These are phyloP conservation scores for Cercospora beticola DNA, from an alignment of 2,329 filamentous ascomycete species.

Conservation along the genomic window DNA sequence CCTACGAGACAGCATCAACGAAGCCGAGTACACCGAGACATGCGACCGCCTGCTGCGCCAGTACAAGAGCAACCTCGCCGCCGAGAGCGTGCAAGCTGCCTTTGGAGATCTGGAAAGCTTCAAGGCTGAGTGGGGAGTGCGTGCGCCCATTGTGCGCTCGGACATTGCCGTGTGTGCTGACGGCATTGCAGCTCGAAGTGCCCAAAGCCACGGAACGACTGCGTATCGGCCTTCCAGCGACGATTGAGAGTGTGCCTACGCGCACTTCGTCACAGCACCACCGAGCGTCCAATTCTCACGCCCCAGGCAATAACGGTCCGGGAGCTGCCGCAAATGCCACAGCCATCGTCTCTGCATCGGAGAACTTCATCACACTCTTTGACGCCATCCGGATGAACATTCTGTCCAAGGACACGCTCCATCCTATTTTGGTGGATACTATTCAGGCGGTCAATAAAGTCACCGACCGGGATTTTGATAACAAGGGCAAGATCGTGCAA, in stretches of 20 bases:
- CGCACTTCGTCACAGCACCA: conserved; percentile 22
- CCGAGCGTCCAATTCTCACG: conserved; percentile 22
- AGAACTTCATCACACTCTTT: conserved; percentile 97
- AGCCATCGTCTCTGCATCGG: conserved; percentile 82
- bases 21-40: conserved; percentile 92
- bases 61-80: conserved; percentile 89
- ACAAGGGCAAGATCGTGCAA: conserved; percentile 93
- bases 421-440: conserved; percentile 89
- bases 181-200: conserved; percentile 71
- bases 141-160: conserved; percentile 38
- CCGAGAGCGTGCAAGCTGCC: conserved; percentile 84
- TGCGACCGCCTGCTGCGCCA: conserved; percentile 92
- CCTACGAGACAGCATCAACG: conserved; percentile 88
- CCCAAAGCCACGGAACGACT: conserved; percentile 91
- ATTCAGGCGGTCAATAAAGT: conserved; percentile 98
- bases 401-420: conserved; percentile 92
- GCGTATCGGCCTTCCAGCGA: conserved; percentile 88
- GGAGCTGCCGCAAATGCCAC: conserved; percentile 34
- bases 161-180: conserved; percentile 4
- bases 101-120: conserved; percentile 90
- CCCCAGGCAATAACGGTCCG: conserved; percentile 20
- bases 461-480: conserved; percentile 91
- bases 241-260: conserved; percentile 63
- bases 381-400: conserved; percentile 91
- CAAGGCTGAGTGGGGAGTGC: conserved; percentile 86